These are phyloP conservation scores for Termitomyces sp. DNA, from an alignment of 768 basidiomycete species.

Conservation along the genomic window DNA sequence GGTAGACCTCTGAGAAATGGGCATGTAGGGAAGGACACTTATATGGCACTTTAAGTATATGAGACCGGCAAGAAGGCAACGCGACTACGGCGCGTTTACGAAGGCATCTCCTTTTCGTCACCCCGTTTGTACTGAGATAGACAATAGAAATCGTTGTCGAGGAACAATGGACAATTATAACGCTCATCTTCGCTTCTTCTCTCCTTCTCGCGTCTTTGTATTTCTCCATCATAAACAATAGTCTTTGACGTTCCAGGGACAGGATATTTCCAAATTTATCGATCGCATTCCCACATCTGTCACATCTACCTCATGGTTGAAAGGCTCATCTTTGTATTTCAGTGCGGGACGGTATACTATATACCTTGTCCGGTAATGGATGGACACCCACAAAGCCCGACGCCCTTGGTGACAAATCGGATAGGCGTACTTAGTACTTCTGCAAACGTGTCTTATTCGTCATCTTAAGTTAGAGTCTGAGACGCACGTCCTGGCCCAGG, in stretches of 20 bases:
- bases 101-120: background rate
- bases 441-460: background rate
- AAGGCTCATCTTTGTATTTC: conserved; percentile 9
- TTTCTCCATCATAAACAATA: conserved; percentile 3
- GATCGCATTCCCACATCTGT: conserved; percentile 10
- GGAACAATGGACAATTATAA: conserved; percentile 14
- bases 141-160: conserved; percentile 13
- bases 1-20: conserved; percentile 6
- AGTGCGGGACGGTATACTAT: background rate
- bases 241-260: conserved; percentile 1
- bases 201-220: conserved; percentile 1
- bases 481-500: background rate
- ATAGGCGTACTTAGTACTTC: background rate
- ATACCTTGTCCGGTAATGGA: background rate
- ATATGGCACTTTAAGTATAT: conserved; percentile 9
- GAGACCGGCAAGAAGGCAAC: conserved; percentile 3
- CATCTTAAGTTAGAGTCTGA: background rate
- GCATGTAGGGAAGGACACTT: conserved; percentile 3
- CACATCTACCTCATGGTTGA: background rate
- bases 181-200: conserved; percentile 1
- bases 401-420: background rate
- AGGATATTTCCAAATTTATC: background rate
- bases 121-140: conserved; percentile 1
- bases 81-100: conserved; percentile 4
- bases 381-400: conserved; percentile 5